phyloP scores from a whole-genome alignment of 768 basidiomycete species.

The Dendrothele bispora region DNA sequence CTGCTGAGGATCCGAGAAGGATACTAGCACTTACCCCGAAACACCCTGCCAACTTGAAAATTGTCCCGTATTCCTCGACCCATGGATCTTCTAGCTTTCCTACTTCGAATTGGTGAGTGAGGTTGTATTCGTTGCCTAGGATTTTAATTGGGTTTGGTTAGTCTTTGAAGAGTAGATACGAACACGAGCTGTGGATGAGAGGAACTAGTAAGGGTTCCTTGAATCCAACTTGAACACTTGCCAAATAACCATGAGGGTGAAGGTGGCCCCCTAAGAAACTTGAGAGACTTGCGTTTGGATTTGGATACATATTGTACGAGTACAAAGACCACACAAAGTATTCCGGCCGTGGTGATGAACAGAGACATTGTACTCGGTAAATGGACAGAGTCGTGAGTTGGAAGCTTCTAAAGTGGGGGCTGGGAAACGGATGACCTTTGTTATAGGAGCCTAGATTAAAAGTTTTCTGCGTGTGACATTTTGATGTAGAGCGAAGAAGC shows the following conservation, averaged over 20 bases:
- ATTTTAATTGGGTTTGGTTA: neutral
- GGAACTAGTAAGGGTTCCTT: neutral
- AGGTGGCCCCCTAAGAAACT: neutral
- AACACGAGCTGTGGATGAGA: neutral
- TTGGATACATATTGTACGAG: too few species aligned
- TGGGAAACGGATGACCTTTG: too few species aligned
- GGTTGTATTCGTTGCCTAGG: conserved; percentile 20
- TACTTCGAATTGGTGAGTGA: conserved; percentile 20
- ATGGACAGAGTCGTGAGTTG: too few species aligned
- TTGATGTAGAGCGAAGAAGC: too few species aligned
- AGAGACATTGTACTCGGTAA: too few species aligned
- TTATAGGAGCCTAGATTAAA: too few species aligned
- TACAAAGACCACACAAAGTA: too few species aligned
- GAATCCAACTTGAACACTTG: too few species aligned
- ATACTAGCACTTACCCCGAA: conserved; percentile 10
- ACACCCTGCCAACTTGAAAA: conserved; percentile 16
- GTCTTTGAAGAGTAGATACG: neutral
- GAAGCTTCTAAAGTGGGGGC: too few species aligned
- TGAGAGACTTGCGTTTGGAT: too few species aligned
- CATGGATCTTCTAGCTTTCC: conserved; percentile 27
- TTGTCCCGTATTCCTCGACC: conserved; percentile 23
- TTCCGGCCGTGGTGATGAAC: too few species aligned
- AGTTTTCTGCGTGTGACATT: too few species aligned
- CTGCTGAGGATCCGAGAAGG: neutral
- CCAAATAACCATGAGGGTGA: neutral